Evolutionary conservation across 352 stramenopile genomes (phyloP).

Genomic region (Phytophthora agathidicida): DNA sequence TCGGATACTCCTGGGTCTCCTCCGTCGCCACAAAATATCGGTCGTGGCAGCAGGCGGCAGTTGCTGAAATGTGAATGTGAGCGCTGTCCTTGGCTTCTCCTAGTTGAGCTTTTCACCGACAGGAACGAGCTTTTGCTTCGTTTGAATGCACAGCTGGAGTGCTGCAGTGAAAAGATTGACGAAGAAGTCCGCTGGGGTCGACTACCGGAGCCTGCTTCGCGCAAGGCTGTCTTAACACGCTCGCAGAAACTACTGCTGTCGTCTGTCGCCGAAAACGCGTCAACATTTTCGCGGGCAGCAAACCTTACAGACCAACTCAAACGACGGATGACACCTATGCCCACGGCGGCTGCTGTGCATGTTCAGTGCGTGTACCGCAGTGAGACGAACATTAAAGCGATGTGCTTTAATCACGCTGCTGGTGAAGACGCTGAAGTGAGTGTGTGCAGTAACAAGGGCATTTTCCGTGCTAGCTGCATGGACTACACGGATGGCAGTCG

Average conservation of each 20-base stretch:
- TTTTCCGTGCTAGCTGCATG: constrained; percentile 66
- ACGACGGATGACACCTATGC: constrained; percentile 49
- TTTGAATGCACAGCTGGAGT: constrained; percentile 70
- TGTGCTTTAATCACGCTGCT: constrained; percentile 78
- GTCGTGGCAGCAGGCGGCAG: constrained; percentile 42
- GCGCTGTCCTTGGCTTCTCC: constrained; percentile 73
- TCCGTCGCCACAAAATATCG: constrained; percentile 29
- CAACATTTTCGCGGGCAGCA: constrained; percentile 37
- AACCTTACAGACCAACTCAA: constrained; percentile 70
- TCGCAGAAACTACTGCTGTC: constrained; percentile 73
- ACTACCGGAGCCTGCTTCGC: constrained; percentile 65
- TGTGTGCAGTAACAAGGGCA: constrained; percentile 77
- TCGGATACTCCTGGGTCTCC: constrained; percentile 20
- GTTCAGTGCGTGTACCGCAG: constrained; percentile 78
- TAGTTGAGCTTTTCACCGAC: constrained; percentile 73
- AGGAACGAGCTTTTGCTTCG: constrained; percentile 79
- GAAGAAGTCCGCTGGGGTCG: constrained; percentile 76
- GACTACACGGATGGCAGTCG: constrained; percentile 74
- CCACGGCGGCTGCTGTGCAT: constrained; percentile 39
- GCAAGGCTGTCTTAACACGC: constrained; percentile 64
- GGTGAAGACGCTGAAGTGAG: constrained; percentile 68
- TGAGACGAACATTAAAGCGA: constrained; percentile 84
- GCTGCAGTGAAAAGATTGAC: constrained; percentile 79
- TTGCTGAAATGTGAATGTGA: constrained; percentile 75
- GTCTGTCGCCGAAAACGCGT: constrained; percentile 41